Percentiles rank a stretch among this genome's conserved stretches.
Conservation (phyloP, 208 protist species). For the Trypanosoma grayi region DNA sequence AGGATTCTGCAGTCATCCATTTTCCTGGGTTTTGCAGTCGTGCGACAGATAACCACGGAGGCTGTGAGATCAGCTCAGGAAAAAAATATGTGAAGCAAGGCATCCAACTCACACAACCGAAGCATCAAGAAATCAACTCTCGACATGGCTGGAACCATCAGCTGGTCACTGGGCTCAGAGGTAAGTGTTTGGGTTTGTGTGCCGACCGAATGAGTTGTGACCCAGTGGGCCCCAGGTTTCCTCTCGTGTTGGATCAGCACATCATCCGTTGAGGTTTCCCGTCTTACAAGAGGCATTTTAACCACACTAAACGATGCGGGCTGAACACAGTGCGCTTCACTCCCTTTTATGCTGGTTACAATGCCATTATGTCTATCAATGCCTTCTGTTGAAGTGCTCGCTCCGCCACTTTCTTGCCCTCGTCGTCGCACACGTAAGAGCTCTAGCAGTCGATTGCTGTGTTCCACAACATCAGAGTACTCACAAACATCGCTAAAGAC, state of each 20-base stretch:
- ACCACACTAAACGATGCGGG: not conserved
- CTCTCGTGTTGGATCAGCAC: not conserved
- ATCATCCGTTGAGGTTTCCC: not conserved
- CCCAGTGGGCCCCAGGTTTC: not conserved
- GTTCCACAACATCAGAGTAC: constrained; percentile 22
- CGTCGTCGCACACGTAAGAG: constrained; percentile 15
- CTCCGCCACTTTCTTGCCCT: not conserved
- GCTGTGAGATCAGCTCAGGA: constrained; percentile 35
- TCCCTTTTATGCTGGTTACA: not conserved
- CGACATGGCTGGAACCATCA: constrained; percentile 5
- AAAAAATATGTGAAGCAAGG: constrained; percentile 63
- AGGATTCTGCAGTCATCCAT: not conserved
- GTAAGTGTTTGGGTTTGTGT: constrained; percentile 14
- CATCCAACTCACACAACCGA: constrained; percentile 60
- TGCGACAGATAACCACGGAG: constrained; percentile 17
- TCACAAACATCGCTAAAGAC: not conserved
- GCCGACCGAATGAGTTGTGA: not conserved
- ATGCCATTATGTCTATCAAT: not conserved
- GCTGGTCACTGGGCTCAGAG: not conserved
- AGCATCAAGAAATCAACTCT: constrained; percentile 24
- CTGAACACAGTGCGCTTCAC: not conserved
- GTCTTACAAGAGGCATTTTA: not conserved
- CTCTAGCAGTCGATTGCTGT: constrained; percentile 26
- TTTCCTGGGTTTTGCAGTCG: no score
- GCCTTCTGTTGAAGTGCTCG: not conserved